These are phyloP conservation scores for Pontederia paniculata DNA, from an alignment of 176 grass and related monocot genomes.

Conservation along the genomic window DNA sequence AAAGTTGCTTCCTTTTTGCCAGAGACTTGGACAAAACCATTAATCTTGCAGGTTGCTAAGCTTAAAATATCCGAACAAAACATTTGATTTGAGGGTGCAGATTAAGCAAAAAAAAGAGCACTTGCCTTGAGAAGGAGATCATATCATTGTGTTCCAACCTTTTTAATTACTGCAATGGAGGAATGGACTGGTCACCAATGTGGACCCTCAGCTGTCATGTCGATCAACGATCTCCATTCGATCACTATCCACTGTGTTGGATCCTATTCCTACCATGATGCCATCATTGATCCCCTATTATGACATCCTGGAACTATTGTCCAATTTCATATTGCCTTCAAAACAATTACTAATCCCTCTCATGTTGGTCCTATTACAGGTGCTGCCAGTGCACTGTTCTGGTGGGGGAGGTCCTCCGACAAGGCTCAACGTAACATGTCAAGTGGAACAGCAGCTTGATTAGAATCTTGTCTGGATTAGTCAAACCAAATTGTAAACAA, in stretches of 20 bases:
- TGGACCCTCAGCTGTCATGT: not conserved
- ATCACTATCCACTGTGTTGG: not conserved
- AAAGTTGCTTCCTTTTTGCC: not conserved
- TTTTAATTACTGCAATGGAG: too few relatives aligned
- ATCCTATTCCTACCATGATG: not conserved
- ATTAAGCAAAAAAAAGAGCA: not conserved
- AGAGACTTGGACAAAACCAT: not conserved
- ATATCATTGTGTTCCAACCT: not conserved
- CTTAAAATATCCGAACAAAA: not conserved
- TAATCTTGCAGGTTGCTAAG: not conserved
- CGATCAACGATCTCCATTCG: not conserved
- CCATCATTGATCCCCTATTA: too few relatives aligned
- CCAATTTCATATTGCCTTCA: not conserved
- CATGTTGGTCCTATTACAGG: too few relatives aligned
- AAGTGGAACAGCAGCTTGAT: constrained; percentile 6
- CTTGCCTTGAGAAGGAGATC: not conserved
- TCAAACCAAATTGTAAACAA: not conserved
- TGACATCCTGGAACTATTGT: too few relatives aligned
- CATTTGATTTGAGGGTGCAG: not conserved
- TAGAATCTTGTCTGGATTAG: constrained; percentile 6
- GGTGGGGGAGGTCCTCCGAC: not conserved
- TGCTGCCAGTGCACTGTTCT: not conserved
- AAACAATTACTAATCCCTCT: not conserved
- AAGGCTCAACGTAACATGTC: not conserved
- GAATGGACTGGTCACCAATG: too few relatives aligned